These are phyloP conservation scores for Yamadazyma oceani DNA, from an alignment of 1,139 yeast species.

Conservation along the genomic window DNA sequence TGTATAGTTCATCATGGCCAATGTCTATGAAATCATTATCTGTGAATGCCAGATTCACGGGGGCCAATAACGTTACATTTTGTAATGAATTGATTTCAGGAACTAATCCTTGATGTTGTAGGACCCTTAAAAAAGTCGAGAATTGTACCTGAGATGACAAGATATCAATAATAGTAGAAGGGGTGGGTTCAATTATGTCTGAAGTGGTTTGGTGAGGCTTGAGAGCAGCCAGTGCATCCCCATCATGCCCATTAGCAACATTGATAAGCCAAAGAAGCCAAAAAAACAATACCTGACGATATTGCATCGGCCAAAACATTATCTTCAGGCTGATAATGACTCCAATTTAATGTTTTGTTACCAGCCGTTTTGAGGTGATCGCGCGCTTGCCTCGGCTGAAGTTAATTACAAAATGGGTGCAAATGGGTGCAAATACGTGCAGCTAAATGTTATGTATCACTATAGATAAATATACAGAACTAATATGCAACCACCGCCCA, in stretches of 20 bases:
- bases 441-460: too few species aligned
- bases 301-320: background rate
- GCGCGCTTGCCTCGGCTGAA: too few species aligned
- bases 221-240: background rate
- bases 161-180: conserved; percentile 68
- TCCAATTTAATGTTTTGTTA: too few species aligned
- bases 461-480: too few species aligned
- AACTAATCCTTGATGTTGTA: conserved; percentile 69
- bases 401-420: too few species aligned
- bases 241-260: background rate
- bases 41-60: conserved; percentile 78
- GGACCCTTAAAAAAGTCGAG: conserved; percentile 61
- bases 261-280: background rate
- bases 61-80: conserved; percentile 80
- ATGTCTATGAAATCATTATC: conserved; percentile 9
- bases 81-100: conserved; percentile 64
- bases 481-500: conserved; percentile 37
- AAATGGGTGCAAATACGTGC: background rate
- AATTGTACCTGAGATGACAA: conserved; percentile 73
- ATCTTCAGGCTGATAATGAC: too few species aligned
- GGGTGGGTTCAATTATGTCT: conserved; percentile 21
- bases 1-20: conserved; percentile 25
- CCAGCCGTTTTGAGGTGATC: too few species aligned
- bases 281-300: background rate
- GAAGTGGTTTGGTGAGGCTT: background rate